phyloP scores from a whole-genome alignment of 352 stramenopile species.

The Pythium phragmiticola region DNA sequence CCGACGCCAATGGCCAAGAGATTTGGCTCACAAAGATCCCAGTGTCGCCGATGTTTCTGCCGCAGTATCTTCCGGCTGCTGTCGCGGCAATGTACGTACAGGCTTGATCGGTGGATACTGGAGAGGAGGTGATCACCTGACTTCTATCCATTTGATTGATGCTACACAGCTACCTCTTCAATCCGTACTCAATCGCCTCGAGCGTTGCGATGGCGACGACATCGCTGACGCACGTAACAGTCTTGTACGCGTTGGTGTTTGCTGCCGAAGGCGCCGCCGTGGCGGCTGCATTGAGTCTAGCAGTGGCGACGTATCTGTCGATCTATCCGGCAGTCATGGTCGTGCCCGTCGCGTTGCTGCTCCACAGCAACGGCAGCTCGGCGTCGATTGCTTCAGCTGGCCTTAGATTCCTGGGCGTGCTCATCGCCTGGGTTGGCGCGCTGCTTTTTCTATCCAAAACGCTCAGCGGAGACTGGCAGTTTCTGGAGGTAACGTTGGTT shows the following conservation, averaged over 20 bases:
- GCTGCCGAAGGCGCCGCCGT: constrained; percentile 49
- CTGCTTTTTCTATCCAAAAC: constrained; percentile 61
- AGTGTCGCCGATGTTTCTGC: constrained; percentile 64
- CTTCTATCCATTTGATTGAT: not conserved
- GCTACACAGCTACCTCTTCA: constrained; percentile 55
- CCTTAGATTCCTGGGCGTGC: constrained; percentile 6
- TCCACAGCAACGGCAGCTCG: constrained; percentile 28
- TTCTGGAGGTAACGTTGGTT: constrained; percentile 47
- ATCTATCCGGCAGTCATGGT: constrained; percentile 72
- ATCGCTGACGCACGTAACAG: constrained; percentile 57
- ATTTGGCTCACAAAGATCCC: constrained; percentile 75
- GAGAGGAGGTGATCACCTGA: not conserved
- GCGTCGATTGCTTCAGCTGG: not conserved
- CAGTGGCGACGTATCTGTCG: constrained; percentile 63
- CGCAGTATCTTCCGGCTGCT: constrained; percentile 41
- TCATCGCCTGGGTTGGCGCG: constrained; percentile 7
- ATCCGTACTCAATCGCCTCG: constrained; percentile 72
- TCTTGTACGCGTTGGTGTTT: constrained; percentile 73
- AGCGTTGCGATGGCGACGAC: constrained; percentile 71
- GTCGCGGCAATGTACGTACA: constrained; percentile 51
- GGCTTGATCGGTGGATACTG: not conserved
- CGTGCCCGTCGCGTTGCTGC: constrained; percentile 51
- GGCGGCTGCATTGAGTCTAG: constrained; percentile 42
- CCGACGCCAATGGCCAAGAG: constrained; percentile 32
- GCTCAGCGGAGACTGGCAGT: constrained; percentile 54